Base-by-base conservation (phyloP, 441 rosid species). In the Bocquillonia castaneifolia region DNA sequence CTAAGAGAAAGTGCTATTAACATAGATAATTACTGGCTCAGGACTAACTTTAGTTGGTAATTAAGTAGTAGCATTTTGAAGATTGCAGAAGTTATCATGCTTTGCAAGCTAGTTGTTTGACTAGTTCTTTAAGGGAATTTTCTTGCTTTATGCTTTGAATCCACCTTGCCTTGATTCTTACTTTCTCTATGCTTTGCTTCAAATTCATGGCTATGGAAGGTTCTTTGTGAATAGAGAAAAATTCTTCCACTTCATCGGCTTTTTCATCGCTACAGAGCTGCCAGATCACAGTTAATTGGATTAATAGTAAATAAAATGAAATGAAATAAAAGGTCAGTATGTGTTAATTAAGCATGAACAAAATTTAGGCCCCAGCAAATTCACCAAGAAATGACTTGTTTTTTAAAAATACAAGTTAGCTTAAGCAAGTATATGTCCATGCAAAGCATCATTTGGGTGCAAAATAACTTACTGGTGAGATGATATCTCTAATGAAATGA, bases 101-200 rank as follows among this genome's bases (percentile, higher is more conserved):
- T 48, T 56, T 62, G 50, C 37, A 45, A 54, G 69, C 72, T 59
- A 72, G 22, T 60, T 76, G 72, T 57, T 74, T 55, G 78, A 80
- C 28, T 22, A 69, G 59, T 31, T 73, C 72, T 5, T 72, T 51
- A 66, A 78, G 77, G 31, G 66, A 71, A 40, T 59, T 64, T 66
- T 82, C 80, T 51, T 71, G 78, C 70, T 72, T 71, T 59, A 66
- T 78, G 72, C 44, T 71, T 29, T 55, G 47, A 22, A 64, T 70
- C 85, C 80, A 78, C 36, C 83, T 74, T n/a, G 83, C 82, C 60
- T 77, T 79, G 72, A 77, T 71, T 65, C 77, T 73, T 31, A 77
- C 72, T 36, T 48, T 63, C 79, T 79, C 82, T 54, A 77, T 73
- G 73, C 76, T 77, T 56, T 80, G 80, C 83, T 79, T 78, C 74